Evolutionary conservation across 495 filamentous ascomycete genomes (phyloP).

Genomic region (Tuber microsphaerosporum): DNA sequence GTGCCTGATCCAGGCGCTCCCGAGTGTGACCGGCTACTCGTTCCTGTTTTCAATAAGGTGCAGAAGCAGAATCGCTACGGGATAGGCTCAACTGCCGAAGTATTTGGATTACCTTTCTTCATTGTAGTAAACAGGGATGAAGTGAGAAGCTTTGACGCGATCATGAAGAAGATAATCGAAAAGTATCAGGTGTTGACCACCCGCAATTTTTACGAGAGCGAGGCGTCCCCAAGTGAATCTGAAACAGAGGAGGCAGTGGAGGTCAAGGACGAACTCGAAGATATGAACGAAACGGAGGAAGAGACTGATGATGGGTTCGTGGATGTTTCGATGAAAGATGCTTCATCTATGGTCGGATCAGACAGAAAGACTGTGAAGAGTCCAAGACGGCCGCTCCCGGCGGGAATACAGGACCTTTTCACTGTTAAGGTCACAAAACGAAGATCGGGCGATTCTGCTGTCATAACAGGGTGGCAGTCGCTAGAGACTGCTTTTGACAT

Average conservation of each 20-base stretch:
- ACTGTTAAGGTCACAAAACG: conserved; percentile 31
- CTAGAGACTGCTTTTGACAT: conserved; percentile 30
- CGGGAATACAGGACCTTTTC: conserved; percentile 26
- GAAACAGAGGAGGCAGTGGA: conserved; percentile 73
- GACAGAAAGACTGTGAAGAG: conserved; percentile 24
- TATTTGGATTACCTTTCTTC: conserved; percentile 55
- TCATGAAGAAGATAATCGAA: conserved; percentile 56
- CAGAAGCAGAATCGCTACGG: conserved; percentile 17
- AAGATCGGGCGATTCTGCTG: conserved; percentile 21
- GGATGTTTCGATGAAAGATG: conserved; percentile 76
- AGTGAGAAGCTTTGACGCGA: conserved; percentile 52
- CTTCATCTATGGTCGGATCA: conserved; percentile 39
- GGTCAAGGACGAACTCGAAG: conserved; percentile 64
- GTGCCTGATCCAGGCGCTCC: conserved; percentile 56
- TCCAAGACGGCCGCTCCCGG: conserved; percentile 10
- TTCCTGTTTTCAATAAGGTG: conserved; percentile 63
- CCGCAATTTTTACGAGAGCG: conserved; percentile 53
- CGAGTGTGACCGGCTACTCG: conserved; percentile 61
- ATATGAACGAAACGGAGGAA: conserved; percentile 48
- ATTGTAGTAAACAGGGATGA: conserved; percentile 59
- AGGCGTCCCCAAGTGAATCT: conserved; percentile 77
- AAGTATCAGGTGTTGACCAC: conserved; percentile 57
- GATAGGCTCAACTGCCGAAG: conserved; percentile 13
- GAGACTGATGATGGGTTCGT: conserved; percentile 87
- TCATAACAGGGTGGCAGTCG: conserved; percentile 35